Evolutionary conservation across 345 rosid genomes (phyloP), one percentile per base, ranked within the genome.

Genomic region (Excoecaria cochinchinensis): DNA sequence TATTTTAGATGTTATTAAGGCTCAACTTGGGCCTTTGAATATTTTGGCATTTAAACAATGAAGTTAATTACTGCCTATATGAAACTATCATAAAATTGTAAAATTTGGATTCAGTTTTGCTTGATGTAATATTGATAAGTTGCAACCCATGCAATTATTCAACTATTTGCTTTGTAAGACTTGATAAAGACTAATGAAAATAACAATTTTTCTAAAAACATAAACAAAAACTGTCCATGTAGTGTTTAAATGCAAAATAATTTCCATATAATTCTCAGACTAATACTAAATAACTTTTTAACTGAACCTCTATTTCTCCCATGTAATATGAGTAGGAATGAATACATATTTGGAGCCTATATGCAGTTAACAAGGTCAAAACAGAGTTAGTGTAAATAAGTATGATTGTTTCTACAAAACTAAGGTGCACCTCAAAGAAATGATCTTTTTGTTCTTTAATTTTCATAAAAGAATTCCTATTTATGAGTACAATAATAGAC

Each of bases 41-140:
- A 65, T n/a, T 31, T 21, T 59, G 63, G 63, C 14, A 5, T 22
- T 22, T 36, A 22, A 21, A 59, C 13, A 24, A 59, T 24, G 38
- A 59, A 59, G 36, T 38, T 22, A 59, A 24, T 4, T 3, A 8
- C 25, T 22, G 38, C 63, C 24, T 22, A 59, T 59, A 59, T 24
- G 61, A 56, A 8, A 17, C 61, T 31, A 31, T 2, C 31, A 31
- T 31, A 31, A 31, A 31, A 31, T 31, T 31, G 31, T 31, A 2
- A 31, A 31, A 31, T 31, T 31, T 31, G 48, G 72, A 46, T 69
- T 69, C 59, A 69, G 19, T 51, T 68, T 11, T 69, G 38, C 58
- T 7, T 50, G n/a, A 42, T 21, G n/a, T 16, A 64, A 38, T 44
- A 44, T 8, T 44, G 48, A 44, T 5, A 58, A 14, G 31, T 16